Evolutionary conservation across 805 yeast genomes (phyloP), one percentile per base, ranked within the genome.

Genomic region (Teunomyces funiuensis): DNA sequence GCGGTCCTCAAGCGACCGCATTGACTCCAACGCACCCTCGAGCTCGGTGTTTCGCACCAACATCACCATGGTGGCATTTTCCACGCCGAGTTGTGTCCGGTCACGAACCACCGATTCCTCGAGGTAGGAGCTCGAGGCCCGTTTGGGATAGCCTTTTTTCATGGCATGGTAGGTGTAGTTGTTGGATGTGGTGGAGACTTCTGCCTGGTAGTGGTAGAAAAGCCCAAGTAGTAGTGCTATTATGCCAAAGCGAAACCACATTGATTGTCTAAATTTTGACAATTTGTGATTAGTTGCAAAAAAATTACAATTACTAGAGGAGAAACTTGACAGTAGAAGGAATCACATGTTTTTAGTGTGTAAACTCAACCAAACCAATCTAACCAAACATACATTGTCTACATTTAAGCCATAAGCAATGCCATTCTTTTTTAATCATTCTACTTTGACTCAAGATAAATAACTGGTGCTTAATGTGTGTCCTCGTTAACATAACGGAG

Each of bases 51-150:
- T 89, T 41, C 97, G 70, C 28, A 86, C 95, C 19, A 90, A 75
- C 96, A 90, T 89, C 41, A 90, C 74, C 19, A 90, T 60, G 0
- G 95, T 84, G 3, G 97, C 97, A 58, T 88, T 89, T 54, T 87
- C 95, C 14, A 47, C 57, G 1, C 87, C 83, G 30, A 65, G 43
- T 42, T 66, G 69, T 14, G 46, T 39, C 39, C 66, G 54, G 42
- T 73, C 70, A 30, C 64, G 51, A 11, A 34, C 33, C 27, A 42
- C 40, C n/a, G 31, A 15, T 6, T 45, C 37, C 15, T 47, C 43
- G 13, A 61, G 28, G 42, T 65, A 65, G 7, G 65, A 54, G 40
- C 61, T 65, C 6, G 62, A 47, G 1, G 69, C 45, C 27, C 61
- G 45, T 41, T 64, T 65, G 18, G 58, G 63, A 6, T 47, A 47